Evolutionary conservation across 1,284 basidiomycete genomes (phyloP).

Genomic region (Anthracocystis panici-leucophaei): DNA sequence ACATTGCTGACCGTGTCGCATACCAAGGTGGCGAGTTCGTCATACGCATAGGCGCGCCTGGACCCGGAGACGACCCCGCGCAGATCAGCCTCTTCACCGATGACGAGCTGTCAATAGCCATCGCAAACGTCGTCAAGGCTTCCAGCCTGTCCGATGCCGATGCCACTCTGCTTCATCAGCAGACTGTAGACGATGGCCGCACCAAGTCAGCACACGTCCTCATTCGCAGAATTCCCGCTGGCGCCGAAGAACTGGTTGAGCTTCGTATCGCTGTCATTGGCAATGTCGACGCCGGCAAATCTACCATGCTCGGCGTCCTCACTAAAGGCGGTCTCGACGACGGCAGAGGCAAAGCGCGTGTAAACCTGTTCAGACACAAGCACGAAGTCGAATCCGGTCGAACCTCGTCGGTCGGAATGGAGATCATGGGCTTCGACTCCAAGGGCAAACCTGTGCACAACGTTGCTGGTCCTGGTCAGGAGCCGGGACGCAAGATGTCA

Average conservation of each 20-base stretch:
- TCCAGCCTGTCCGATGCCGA: constrained; percentile 47
- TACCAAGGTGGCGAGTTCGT: constrained; percentile 56
- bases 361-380: constrained; percentile 94
- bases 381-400: constrained; percentile 96
- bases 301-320: constrained; percentile 86
- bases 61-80: constrained; percentile 4
- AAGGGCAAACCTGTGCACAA: constrained; percentile 55
- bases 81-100: constrained; percentile 25
- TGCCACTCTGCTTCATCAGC: constrained; percentile 45
- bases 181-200: constrained; percentile 17
- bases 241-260: constrained; percentile 74
- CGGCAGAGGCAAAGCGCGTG: constrained; percentile 90
- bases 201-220: constrained; percentile 44
- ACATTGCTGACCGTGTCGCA: constrained; percentile 45
- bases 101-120: constrained; percentile 47
- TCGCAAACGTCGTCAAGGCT: constrained; percentile 47
- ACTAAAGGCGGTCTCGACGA: constrained; percentile 87
- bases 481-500: constrained; percentile 56
- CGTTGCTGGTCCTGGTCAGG: constrained; percentile 37
- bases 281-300: constrained; percentile 88
- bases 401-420: constrained; percentile 94
- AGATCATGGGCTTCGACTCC: constrained; percentile 74
- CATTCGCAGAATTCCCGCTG: constrained; percentile 54
- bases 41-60: constrained; percentile 38
- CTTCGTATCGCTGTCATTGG: constrained; percentile 95